phyloP scores from a whole-genome alignment of 2,329 filamentous ascomycete genomes.

The Phialophora macrospora region DNA sequence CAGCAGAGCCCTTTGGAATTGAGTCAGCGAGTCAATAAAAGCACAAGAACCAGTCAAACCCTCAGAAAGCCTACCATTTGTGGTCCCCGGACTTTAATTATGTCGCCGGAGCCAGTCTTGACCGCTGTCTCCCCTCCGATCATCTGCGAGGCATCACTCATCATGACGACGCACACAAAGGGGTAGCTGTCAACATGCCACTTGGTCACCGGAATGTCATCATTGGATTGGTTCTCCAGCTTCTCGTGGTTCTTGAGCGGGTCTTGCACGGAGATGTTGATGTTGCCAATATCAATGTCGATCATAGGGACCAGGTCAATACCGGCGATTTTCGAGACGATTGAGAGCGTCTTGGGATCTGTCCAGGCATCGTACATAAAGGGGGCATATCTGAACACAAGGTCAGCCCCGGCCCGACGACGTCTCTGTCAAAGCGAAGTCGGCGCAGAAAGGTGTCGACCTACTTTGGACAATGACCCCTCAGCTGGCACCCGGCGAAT shows the following conservation, averaged over 20 bases:
- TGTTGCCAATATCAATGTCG: constrained; percentile 63
- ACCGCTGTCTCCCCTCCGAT: constrained; percentile 62
- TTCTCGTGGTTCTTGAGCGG: constrained; percentile 16
- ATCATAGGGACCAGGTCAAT: constrained; percentile 62
- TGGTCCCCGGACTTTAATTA: constrained; percentile 52
- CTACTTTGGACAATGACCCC: constrained; percentile 60
- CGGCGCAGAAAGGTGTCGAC: constrained; percentile 35
- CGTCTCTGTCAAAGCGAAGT: background rate
- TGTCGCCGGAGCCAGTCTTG: constrained; percentile 57
- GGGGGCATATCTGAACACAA: constrained; percentile 57
- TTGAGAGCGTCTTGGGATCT: constrained; percentile 57
- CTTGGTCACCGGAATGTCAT: constrained; percentile 45
- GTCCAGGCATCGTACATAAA: constrained; percentile 66
- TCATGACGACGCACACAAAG: constrained; percentile 59
- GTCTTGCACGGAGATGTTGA: constrained; percentile 52
- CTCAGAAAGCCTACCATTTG: constrained; percentile 45
- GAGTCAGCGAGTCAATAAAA: constrained; percentile 5
- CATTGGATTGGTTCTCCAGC: constrained; percentile 31
- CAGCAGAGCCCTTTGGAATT: constrained; percentile 57
- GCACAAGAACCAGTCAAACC: background rate
- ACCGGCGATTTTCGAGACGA: constrained; percentile 62
- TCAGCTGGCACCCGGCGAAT: constrained; percentile 56
- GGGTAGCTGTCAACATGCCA: constrained; percentile 59
- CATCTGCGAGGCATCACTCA: constrained; percentile 56
- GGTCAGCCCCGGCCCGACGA: background rate